Percentiles rank a stretch among this genome's conserved stretches.
These are phyloP conservation scores for Marchantia paleacea DNA, from an alignment of 225 moss, liverwort and hornwort genomes.

Conservation along the genomic window DNA sequence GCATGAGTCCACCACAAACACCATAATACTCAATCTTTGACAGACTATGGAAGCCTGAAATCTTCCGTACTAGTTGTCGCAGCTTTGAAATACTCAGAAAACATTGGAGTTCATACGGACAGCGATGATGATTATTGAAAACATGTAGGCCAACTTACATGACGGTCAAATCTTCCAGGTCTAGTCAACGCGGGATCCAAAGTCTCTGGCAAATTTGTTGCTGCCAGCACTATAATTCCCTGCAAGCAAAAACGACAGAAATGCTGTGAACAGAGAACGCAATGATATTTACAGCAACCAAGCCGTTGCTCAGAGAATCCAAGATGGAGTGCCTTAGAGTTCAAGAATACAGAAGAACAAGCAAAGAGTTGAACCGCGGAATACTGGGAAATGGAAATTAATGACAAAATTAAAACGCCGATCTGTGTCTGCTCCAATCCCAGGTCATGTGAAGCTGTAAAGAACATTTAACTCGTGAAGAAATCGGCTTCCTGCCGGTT, in stretches of 20 bases:
- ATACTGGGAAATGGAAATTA: not conserved
- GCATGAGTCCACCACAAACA: not conserved
- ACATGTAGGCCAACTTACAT: constrained; percentile 52
- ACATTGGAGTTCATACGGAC: not conserved
- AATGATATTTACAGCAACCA: no score
- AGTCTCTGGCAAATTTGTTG: constrained; percentile 96
- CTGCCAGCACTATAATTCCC: constrained; percentile 97
- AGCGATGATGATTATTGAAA: not conserved
- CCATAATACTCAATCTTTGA: not conserved
- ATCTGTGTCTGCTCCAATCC: not conserved
- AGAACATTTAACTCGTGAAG: not conserved
- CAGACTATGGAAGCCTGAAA: not conserved
- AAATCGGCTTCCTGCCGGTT: not conserved
- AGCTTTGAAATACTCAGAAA: not conserved
- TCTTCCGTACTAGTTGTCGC: not conserved
- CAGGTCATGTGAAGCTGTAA: not conserved
- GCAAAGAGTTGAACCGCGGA: not conserved
- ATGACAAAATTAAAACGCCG: not conserved
- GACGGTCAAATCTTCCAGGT: constrained; percentile 98
- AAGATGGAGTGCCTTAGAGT: not conserved
- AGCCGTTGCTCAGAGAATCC: no score
- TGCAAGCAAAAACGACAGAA: constrained; percentile 18
- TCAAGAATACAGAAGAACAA: not conserved
- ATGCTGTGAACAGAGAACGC: no score
- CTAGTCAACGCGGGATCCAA: constrained; percentile 95